These are phyloP conservation scores for Penicillium fimorum DNA, from an alignment of 495 filamentous ascomycete genomes.

Conservation along the genomic window DNA sequence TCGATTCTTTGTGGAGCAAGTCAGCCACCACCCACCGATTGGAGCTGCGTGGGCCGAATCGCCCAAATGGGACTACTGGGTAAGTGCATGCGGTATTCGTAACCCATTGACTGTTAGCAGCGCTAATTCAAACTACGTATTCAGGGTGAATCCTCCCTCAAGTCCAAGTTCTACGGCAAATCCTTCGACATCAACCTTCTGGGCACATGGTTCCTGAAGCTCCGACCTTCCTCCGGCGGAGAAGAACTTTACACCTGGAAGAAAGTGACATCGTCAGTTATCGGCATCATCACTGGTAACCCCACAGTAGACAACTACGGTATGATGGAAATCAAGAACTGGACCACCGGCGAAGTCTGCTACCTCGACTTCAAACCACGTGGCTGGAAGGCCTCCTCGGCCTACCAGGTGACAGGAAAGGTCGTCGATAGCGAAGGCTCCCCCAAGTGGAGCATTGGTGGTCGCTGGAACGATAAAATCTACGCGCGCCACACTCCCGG, in stretches of 20 bases:
- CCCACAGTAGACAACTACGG: constrained; percentile 99
- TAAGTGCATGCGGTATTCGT: constrained; percentile 29
- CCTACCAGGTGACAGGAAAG: constrained; percentile 83
- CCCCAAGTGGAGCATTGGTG: constrained; percentile 83
- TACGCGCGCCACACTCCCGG: constrained; percentile 92
- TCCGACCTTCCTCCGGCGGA: constrained; percentile 73
- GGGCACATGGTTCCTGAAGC: constrained; percentile 92
- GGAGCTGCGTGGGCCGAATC: constrained; percentile 93
- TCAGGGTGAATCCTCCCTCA: constrained; percentile 88
- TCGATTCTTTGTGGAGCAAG: constrained; percentile 97
- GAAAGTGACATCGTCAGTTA: constrained; percentile 95
- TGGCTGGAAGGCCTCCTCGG: constrained; percentile 89
- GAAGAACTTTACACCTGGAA: constrained; percentile 98
- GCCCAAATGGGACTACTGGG: constrained; percentile 93
- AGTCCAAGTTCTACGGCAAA: constrained; percentile 96
- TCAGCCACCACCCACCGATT: constrained; percentile 95
- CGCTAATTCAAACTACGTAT: constrained; percentile 8
- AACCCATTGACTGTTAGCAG: not conserved
- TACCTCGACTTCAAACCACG: constrained; percentile 92
- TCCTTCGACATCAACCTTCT: constrained; percentile 96
- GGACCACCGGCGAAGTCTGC: constrained; percentile 88
- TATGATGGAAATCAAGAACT: constrained; percentile 95
- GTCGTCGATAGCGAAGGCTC: constrained; percentile 71
- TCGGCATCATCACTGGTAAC: constrained; percentile 95
- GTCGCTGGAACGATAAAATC: constrained; percentile 95